phyloP scores from a whole-genome alignment of 805 yeast species.

The Lachancea thermotolerans region DNA sequence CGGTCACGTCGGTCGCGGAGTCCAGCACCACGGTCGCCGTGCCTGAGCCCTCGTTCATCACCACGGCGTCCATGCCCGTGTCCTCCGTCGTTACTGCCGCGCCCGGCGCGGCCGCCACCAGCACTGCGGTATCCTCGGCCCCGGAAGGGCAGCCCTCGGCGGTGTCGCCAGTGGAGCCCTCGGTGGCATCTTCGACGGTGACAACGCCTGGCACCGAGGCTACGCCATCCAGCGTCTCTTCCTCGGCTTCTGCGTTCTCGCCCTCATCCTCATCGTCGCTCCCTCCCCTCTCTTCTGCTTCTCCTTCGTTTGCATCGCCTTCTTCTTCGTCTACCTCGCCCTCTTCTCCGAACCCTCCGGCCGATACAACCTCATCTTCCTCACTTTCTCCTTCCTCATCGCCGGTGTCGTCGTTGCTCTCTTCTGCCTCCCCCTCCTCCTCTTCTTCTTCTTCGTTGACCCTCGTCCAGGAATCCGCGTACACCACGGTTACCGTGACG shows the following conservation, averaged over 20 bases:
- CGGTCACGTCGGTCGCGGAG: not conserved
- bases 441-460: conserved; percentile 1
- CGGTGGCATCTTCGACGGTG: too few relatives aligned
- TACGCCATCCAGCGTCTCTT: too few relatives aligned
- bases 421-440: conserved; percentile 1
- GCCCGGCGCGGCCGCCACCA: not conserved
- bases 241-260: too few relatives aligned
- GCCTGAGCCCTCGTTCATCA: not conserved
- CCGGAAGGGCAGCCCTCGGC: too few relatives aligned
- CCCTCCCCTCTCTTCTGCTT: not conserved
- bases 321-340: not conserved
- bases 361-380: not conserved
- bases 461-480: conserved; percentile 1
- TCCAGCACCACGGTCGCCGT: conserved; percentile 1
- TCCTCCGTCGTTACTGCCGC: conserved; percentile 5
- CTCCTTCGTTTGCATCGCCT: not conserved
- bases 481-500: not conserved
- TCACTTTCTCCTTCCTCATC: not conserved
- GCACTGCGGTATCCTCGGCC: too few relatives aligned
- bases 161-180: too few relatives aligned
- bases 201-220: too few relatives aligned
- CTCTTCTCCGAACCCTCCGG: not conserved
- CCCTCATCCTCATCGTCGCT: not conserved
- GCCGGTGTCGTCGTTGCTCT: not conserved
- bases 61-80: not conserved